Conservation (phyloP, 768 basidiomycete genomes). For the Collybiopsis luxurians region DNA sequence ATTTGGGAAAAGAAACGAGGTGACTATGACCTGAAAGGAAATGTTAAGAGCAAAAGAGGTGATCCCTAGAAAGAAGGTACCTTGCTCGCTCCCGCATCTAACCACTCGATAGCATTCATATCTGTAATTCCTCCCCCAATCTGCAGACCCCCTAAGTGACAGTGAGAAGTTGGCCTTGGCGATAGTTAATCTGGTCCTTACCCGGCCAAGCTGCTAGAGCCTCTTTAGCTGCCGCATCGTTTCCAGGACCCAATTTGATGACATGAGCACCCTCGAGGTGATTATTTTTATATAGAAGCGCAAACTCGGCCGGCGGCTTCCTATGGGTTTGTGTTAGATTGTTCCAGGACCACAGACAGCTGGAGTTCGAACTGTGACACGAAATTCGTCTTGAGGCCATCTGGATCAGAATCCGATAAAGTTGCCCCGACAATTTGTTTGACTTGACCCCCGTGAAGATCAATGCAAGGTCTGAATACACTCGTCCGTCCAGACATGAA, state of each 20-base stretch:
- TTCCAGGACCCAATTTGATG: slow-evolving; percentile 91
- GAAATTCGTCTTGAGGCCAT: slow-evolving; percentile 80
- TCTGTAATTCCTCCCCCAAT: slow-evolving; percentile 91
- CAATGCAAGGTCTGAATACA: slow-evolving; percentile 90
- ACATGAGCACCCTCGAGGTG: slow-evolving; percentile 86
- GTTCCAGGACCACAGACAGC: neutral
- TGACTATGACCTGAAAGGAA: slow-evolving; percentile 83
- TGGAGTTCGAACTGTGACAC: slow-evolving; percentile 66
- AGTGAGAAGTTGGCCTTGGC: slow-evolving; percentile 10
- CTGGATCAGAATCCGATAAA: slow-evolving; percentile 64
- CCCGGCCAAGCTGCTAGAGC: slow-evolving; percentile 86
- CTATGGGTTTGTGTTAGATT: slow-evolving; percentile 33
- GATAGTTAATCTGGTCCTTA: slow-evolving; percentile 21
- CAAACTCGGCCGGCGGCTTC: slow-evolving; percentile 77
- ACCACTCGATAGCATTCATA: slow-evolving; percentile 79
- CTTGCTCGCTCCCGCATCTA: slow-evolving; percentile 89
- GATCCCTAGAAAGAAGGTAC: no score
- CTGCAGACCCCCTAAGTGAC: slow-evolving; percentile 67
- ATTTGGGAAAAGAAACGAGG: slow-evolving; percentile 90
- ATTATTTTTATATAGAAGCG: slow-evolving; percentile 69
- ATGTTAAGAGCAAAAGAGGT: neutral
- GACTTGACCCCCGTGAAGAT: slow-evolving; percentile 92
- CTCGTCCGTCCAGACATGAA: slow-evolving; percentile 1
- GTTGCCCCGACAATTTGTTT: slow-evolving; percentile 99
- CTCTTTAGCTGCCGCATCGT: slow-evolving; percentile 84